Evolutionary conservation across 352 stramenopile species (phyloP).

Genomic region (Globisporangium sylvaticum): DNA sequence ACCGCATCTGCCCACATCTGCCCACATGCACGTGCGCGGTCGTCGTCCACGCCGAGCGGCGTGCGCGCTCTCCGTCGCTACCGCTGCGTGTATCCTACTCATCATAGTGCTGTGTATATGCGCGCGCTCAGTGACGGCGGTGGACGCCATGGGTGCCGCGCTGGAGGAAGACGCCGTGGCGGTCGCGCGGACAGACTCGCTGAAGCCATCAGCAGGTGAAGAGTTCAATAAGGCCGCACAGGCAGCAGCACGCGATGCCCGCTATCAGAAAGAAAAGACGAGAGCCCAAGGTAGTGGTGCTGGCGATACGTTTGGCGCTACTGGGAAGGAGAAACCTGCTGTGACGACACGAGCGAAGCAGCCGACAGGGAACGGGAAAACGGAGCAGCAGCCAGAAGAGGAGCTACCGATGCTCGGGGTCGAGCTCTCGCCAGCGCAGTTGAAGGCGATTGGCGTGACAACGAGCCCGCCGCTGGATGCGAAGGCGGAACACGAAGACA

Average conservation of each 20-base stretch:
- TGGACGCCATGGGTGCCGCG: slow-evolving; percentile 16
- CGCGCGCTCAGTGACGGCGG: not conserved
- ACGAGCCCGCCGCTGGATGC: not conserved
- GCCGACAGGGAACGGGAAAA: not conserved
- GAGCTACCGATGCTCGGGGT: slow-evolving; percentile 2
- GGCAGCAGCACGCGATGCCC: not conserved
- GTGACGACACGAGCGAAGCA: not conserved
- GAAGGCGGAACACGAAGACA: not conserved
- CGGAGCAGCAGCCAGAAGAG: not conserved
- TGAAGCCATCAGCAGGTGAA: not conserved
- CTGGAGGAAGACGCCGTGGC: slow-evolving; percentile 8
- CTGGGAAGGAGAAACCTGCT: not conserved
- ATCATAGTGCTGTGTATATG: not conserved
- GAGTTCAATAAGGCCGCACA: not conserved
- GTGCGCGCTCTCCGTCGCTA: not conserved
- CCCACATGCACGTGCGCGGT: not conserved
- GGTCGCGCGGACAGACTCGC: not conserved
- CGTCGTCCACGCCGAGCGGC: not conserved
- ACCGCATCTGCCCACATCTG: not conserved
- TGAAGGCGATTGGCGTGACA: slow-evolving; percentile 15
- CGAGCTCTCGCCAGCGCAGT: slow-evolving; percentile 13
- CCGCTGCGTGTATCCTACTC: not conserved
- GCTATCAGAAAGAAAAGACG: not conserved
- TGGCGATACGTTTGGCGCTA: not conserved
- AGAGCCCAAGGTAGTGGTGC: not conserved